Base-by-base conservation (phyloP, 108 stramenopile genomes). In the Hondaea fermentalgiana region DNA sequence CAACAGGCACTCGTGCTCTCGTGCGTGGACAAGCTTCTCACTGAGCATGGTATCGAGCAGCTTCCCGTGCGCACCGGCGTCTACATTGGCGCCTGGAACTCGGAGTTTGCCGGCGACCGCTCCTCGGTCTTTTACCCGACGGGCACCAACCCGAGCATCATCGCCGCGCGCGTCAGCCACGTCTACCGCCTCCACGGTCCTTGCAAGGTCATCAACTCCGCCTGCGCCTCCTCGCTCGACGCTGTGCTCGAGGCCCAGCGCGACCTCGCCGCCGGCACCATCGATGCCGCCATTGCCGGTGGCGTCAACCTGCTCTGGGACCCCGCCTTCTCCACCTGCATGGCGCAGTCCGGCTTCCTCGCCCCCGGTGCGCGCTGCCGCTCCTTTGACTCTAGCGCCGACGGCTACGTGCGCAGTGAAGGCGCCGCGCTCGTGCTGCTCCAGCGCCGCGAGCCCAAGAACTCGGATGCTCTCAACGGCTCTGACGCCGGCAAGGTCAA, bases 331-430 rank as follows among this genome's bases (percentile, higher is more conserved):
- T 17, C 83, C 16, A n/a, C 60, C 58, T 23, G 89, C 89, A 53
- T 87, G 35, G 87, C 83, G 28, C 25, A 58, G 59, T 83, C 89
- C 17, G 87, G 89, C 6, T 87, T 89, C 42, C 23, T 59, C 21
- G 83, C 87, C 35, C 35, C 83, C 23, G 57, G 44, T 21, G 88
- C 21, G 12, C 35, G 60, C 19, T 89, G 89, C 87, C 83, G 59
- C 42, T 60, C 87, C 51, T 89, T 89, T 10, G 89, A 89, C 44
- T 44, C 59, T 5, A 14, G n/a, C 29, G 91, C 89, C 5, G 88
- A 91, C 87, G 90, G 90, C 43, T 90, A 90, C 72, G 57, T 60
- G 21, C 88, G 90, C 45, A 53, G 42, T 17, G 90, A 90, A 55
- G 90, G 90, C 47, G 72, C 72, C 58, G 88, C 64, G 5, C 25